Percentiles rank a stretch among this genome's conserved stretches.
Evolutionary conservation across 306 rosid genomes (phyloP).

Genomic region (Ceratonia siliqua): DNA sequence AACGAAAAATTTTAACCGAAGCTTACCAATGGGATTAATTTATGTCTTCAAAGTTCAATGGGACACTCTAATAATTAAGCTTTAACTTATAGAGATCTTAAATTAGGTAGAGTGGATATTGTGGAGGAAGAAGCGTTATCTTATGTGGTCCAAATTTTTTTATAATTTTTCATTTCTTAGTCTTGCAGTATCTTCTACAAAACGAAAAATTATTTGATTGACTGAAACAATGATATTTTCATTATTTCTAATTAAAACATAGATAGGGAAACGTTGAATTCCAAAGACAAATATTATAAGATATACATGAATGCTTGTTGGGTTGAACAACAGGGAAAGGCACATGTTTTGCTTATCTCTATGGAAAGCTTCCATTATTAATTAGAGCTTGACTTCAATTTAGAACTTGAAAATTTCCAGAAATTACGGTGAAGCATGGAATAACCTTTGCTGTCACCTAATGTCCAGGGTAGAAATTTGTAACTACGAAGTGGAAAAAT

Average conservation of each 20-base stretch:
- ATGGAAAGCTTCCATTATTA: not conserved
- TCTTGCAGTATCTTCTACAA: too few relatives aligned
- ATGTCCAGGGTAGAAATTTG: not conserved
- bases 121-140: too few relatives aligned
- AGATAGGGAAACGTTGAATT: too few relatives aligned
- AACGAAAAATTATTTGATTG: too few relatives aligned
- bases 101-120: too few relatives aligned
- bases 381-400: not conserved
- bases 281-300: not conserved
- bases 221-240: not conserved
- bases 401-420: conserved; percentile 16
- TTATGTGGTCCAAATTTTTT: too few relatives aligned
- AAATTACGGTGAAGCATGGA: conserved; percentile 29
- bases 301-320: not conserved
- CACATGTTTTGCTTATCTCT: not conserved
- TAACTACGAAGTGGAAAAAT: not conserved
- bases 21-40: not conserved
- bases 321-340: not conserved
- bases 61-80: not conserved
- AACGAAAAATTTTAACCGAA: too few relatives aligned
- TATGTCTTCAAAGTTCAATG: not conserved
- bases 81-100: too few relatives aligned
- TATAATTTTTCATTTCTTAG: too few relatives aligned
- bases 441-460: not conserved
- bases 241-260: too few relatives aligned